phyloP scores from a whole-genome alignment of 495 filamentous ascomycete species.

The Terfezia claveryi region DNA sequence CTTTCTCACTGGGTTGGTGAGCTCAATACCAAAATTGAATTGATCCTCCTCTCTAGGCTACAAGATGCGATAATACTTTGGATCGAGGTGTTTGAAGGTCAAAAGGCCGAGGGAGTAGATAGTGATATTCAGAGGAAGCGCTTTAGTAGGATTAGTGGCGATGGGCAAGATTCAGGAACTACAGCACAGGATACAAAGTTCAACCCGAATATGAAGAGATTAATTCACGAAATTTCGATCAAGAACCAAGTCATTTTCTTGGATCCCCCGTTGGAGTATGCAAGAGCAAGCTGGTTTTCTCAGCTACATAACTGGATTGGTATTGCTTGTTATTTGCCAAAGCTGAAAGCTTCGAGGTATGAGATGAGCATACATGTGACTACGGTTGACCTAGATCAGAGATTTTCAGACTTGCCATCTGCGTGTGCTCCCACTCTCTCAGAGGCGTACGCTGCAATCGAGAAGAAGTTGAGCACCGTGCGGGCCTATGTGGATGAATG shows the following conservation, averaged over 20 bases:
- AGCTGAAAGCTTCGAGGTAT: constrained; percentile 85
- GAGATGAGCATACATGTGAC: constrained; percentile 57
- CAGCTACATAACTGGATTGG: constrained; percentile 88
- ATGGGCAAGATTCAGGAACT: constrained; percentile 22
- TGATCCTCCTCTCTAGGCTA: constrained; percentile 51
- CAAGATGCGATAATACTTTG: constrained; percentile 60
- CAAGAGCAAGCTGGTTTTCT: constrained; percentile 77
- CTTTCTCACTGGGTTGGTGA: constrained; percentile 67
- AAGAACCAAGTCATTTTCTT: constrained; percentile 90
- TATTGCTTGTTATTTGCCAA: constrained; percentile 72
- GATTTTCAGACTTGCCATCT: constrained; percentile 42
- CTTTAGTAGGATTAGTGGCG: constrained; percentile 24
- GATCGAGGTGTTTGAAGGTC: constrained; percentile 56
- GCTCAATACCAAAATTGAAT: constrained; percentile 64
- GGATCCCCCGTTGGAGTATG: constrained; percentile 77
- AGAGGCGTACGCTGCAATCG: constrained; percentile 57
- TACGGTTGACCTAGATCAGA: constrained; percentile 39
- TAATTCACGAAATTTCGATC: constrained; percentile 84
- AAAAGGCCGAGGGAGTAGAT: constrained; percentile 27
- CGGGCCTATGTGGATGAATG: constrained; percentile 80
- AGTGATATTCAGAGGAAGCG: constrained; percentile 24
- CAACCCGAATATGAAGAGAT: constrained; percentile 37
- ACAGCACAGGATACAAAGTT: constrained; percentile 20
- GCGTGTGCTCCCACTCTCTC: constrained; percentile 50
- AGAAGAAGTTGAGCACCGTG: constrained; percentile 53